phyloP scores from a whole-genome alignment of 2,329 filamentous ascomycete genomes.

The Gremmenia infestans region DNA sequence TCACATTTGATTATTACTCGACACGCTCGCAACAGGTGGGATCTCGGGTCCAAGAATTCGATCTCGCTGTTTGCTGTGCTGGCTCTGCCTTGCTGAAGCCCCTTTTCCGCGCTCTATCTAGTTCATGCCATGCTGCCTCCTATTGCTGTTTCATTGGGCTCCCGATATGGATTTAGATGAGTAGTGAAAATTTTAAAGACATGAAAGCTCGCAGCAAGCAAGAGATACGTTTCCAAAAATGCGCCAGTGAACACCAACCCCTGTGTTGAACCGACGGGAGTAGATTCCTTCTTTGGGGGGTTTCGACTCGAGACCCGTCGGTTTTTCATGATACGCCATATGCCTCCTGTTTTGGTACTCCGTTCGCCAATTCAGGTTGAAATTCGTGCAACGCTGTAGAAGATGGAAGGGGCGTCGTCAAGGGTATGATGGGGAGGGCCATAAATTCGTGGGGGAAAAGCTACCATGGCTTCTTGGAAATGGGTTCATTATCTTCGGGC shows the following conservation, averaged over 20 bases:
- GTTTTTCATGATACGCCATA: conserved; percentile 24
- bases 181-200: conserved; percentile 3
- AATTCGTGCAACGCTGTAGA: conserved; percentile 24
- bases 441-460: conserved; percentile 5
- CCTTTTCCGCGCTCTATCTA: not conserved
- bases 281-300: conserved; percentile 3
- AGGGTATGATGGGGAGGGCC: conserved; percentile 8
- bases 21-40: not conserved
- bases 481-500: conserved; percentile 19
- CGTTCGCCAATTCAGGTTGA: conserved; percentile 29
- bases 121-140: not conserved
- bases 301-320: conserved; percentile 3
- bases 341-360: conserved; percentile 32
- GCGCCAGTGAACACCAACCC: conserved; percentile 14
- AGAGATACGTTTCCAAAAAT: conserved; percentile 6
- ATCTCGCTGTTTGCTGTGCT: not conserved
- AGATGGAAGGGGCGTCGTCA: conserved; percentile 17
- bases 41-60: not conserved
- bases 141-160: not conserved
- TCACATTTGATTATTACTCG: not conserved
- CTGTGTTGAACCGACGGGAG: conserved; percentile 2
- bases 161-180: not conserved
- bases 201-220: conserved; percentile 6
- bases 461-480: conserved; percentile 11
- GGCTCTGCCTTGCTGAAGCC: not conserved